These are phyloP conservation scores for Rhododendron ovatum DNA, from an alignment of 148 eudicot species.

Conservation along the genomic window DNA sequence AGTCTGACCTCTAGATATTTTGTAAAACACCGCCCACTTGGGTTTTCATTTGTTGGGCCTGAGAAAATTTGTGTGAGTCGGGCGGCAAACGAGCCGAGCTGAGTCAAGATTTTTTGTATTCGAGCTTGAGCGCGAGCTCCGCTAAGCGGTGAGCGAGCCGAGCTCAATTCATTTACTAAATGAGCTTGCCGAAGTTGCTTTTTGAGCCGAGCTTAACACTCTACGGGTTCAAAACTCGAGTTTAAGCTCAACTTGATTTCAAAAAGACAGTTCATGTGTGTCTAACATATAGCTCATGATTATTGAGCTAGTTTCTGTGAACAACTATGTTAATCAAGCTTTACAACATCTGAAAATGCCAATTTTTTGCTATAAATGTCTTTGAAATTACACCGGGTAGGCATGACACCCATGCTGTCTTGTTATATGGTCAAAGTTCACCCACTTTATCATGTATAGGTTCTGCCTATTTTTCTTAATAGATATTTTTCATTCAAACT, in stretches of 20 bases:
- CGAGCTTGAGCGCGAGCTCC: background rate
- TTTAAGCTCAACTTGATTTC: too few relatives aligned
- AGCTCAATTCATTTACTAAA: too few relatives aligned
- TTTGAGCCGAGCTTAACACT: too few relatives aligned
- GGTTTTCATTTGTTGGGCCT: background rate
- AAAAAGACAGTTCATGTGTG: too few relatives aligned
- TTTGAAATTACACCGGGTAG: background rate
- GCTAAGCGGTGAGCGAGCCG: too few relatives aligned
- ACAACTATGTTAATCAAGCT: background rate
- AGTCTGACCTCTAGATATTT: background rate
- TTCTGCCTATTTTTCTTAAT: background rate
- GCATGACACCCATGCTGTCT: background rate
- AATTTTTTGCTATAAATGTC: background rate
- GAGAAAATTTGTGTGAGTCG: too few relatives aligned
- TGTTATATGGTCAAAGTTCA: background rate
- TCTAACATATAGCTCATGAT: too few relatives aligned
- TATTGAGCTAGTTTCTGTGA: background rate
- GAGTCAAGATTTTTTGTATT: too few relatives aligned
- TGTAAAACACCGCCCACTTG: background rate
- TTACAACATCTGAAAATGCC: background rate
- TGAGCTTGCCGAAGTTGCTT: too few relatives aligned
- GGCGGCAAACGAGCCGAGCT: too few relatives aligned
- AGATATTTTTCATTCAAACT: background rate
- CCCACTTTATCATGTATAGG: background rate
- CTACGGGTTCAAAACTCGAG: too few relatives aligned